Base-by-base conservation (phyloP, 441 rosid species). In the Eruca vesicaria region DNA sequence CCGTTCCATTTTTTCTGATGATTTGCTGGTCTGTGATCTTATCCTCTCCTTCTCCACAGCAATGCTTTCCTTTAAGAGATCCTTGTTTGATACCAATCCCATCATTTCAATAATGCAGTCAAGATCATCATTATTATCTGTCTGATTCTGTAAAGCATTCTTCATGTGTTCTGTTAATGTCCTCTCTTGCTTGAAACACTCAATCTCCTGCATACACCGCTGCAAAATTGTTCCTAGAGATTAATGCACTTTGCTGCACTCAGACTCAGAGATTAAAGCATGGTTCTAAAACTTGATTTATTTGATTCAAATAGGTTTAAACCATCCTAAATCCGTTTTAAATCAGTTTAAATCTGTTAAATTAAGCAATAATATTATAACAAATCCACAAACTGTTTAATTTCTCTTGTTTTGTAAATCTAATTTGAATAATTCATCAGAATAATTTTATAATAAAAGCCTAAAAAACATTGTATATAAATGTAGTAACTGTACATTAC, bases 41-140 rank as follows among this genome's bases (percentile, higher is more conserved):
- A 82, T 71, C 81, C 91, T 89, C 86, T 90, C 94, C 81, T 89
- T 90, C 82, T 92, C 97, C 63, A 92, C 86, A 26, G 97, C 91
- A 36, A 94, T 41, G 79, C 88, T 92, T 79, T 94, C 97, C 80
- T 84, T 92, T 26, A 90, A 82, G 69, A 94, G 79, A 64, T 88
- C 98, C 61, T 80, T 86, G 62, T 81, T 87, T 18, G 97, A 81
- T 71, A 75, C 76, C 84, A 94, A 80, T 73, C 85, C 77, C 32
- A 89, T 83, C 43, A 85, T 77, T 52, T 88, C 90, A 53, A 87
- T 82, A 33, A 94, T 78, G 73, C 14, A 70, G 72, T 86, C 82
- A 2, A 78, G 68, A 71, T 89, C 68, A 79, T n/a, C 69, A 50
- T 75, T 66, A 63, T 78, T 90, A 15, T 87, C 87, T 79, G 82